Percentiles rank a stretch among this genome's conserved stretches.
Conservation (phyloP, 2,329 filamentous ascomycete genomes). For the Talaromyces sp. region DNA sequence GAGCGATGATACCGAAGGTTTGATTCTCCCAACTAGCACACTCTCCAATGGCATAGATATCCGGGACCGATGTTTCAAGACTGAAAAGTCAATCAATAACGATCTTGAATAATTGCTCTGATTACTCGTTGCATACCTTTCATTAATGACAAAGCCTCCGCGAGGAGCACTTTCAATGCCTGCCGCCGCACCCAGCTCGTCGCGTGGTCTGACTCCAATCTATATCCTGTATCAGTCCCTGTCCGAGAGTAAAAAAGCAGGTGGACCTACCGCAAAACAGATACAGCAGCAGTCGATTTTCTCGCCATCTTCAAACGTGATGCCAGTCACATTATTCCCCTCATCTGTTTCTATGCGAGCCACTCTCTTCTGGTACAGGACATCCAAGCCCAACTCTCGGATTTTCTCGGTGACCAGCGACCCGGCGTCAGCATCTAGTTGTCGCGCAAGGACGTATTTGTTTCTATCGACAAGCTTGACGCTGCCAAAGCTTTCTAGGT, state of each 20-base stretch:
- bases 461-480: constrained; percentile 80
- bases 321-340: constrained; percentile 63
- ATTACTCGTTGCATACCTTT: constrained; percentile 23
- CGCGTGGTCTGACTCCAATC: constrained; percentile 76
- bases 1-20: constrained; percentile 82
- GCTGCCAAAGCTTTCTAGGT: constrained; percentile 66
- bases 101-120: background rate
- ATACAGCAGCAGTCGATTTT: constrained; percentile 71
- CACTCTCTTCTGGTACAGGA: constrained; percentile 71
- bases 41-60: constrained; percentile 84
- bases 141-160: constrained; percentile 62
- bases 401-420: constrained; percentile 79
- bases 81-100: constrained; percentile 17
- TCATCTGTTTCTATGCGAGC: constrained; percentile 64
- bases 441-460: constrained; percentile 73
- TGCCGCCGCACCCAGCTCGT: constrained; percentile 65
- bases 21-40: constrained; percentile 85
- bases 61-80: constrained; percentile 63
- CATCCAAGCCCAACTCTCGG: constrained; percentile 68
- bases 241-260: background rate
- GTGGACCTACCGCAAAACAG: constrained; percentile 64
- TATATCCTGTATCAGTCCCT: constrained; percentile 19
- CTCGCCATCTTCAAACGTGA: constrained; percentile 76
- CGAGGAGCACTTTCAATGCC: constrained; percentile 68
- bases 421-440: constrained; percentile 77